Conservation (phyloP, 345 rosid species). For the Eucalyptus rudis region DNA sequence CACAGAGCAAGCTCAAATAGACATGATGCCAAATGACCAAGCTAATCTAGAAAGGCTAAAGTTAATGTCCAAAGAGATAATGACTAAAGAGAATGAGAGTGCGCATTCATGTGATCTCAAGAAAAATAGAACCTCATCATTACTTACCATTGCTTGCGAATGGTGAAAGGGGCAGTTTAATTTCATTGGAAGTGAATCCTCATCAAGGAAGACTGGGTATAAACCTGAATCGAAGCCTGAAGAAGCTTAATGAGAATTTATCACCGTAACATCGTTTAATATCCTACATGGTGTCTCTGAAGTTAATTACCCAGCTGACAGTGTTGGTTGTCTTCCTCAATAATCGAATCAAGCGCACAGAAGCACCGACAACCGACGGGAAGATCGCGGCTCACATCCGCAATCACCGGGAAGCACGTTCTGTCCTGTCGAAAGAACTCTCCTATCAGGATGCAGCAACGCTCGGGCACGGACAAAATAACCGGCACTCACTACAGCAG, state of each 20-base stretch:
- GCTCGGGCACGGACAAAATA: background rate
- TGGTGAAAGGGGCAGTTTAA: conserved; percentile 25
- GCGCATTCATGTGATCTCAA: background rate
- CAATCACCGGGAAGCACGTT: background rate
- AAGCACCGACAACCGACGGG: background rate
- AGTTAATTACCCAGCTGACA: conserved; percentile 22
- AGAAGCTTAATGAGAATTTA: background rate
- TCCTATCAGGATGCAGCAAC: background rate
- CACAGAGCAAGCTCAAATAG: background rate
- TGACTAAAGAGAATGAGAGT: background rate
- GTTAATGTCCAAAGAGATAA: background rate
- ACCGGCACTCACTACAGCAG: background rate
- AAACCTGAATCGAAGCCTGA: conserved; percentile 28
- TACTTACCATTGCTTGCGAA: conserved; percentile 13
- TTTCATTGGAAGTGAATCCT: conserved; percentile 23
- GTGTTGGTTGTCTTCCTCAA: conserved; percentile 12
- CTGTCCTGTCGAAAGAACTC: background rate
- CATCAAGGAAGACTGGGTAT: conserved; percentile 41
- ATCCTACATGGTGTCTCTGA: background rate
- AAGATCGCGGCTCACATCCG: background rate
- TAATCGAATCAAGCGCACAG: background rate
- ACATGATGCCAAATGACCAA: background rate
- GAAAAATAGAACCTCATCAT: background rate
- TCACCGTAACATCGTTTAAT: background rate
- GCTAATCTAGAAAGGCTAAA: background rate